Conservation (phyloP, 441 rosid species). For the Omphalea diandra region DNA sequence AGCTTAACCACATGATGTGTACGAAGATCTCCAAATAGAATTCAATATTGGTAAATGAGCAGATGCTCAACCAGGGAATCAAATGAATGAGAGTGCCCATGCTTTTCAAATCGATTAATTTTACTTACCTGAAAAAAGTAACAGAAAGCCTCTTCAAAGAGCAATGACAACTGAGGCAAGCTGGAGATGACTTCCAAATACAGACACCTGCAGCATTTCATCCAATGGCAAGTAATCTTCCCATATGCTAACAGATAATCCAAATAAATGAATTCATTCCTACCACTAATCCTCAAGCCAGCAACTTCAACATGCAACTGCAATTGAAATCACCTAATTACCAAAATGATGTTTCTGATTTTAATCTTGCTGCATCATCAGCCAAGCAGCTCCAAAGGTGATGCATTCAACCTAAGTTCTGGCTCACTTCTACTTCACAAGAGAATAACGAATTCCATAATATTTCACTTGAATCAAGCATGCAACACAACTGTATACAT, state of each 20-base stretch:
- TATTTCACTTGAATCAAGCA: background rate
- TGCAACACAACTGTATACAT: background rate
- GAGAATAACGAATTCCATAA: slow-evolving; percentile 5
- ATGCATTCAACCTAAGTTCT: slow-evolving; percentile 6
- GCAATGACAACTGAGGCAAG: background rate
- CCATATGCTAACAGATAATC: background rate
- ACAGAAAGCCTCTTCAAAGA: background rate
- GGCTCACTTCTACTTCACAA: slow-evolving; percentile 1
- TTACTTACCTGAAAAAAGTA: background rate
- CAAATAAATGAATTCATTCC: background rate
- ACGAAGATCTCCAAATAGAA: background rate
- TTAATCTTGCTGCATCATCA: background rate
- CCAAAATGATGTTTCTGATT: background rate
- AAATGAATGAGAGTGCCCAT: background rate
- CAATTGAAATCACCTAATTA: background rate
- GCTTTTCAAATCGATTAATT: background rate
- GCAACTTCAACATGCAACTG: background rate
- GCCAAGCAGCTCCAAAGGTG: background rate
- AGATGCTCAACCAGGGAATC: background rate
- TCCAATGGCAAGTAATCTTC: background rate
- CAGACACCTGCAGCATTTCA: background rate
- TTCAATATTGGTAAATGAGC: background rate
- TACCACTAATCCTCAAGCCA: background rate
- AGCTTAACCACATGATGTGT: background rate
- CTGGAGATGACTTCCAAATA: background rate